phyloP scores from a whole-genome alignment of 2,329 filamentous ascomycete species.

The Trichophyton rubrum region DNA sequence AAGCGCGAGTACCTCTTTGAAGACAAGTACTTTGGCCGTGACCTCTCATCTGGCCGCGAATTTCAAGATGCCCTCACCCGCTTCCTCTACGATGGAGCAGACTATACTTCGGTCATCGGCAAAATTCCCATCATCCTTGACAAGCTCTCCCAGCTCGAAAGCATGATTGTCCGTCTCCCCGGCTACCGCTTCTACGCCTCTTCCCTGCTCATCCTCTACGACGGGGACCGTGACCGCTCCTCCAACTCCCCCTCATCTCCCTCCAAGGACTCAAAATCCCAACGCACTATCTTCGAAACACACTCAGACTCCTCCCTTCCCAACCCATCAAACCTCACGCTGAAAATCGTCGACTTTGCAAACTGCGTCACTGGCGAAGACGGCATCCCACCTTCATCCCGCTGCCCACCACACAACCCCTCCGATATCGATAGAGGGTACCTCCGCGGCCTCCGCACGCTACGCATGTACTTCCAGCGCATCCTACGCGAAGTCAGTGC shows the following conservation, averaged over 20 bases:
- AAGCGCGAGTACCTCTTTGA: constrained; percentile 83
- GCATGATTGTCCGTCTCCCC: constrained; percentile 64
- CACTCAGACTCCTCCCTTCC: constrained; percentile 17
- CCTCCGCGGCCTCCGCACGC: constrained; percentile 64
- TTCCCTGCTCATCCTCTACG: constrained; percentile 89
- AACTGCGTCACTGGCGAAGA: constrained; percentile 92
- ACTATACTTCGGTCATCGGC: constrained; percentile 63
- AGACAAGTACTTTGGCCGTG: constrained; percentile 93
- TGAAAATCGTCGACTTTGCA: constrained; percentile 97
- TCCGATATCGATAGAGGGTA: constrained; percentile 78
- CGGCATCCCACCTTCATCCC: constrained; percentile 41
- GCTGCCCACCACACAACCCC: constrained; percentile 71
- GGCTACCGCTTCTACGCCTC: constrained; percentile 94
- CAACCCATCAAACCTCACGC: constrained; percentile 44
- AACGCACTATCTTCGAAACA: constrained; percentile 6
- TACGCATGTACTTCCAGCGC: constrained; percentile 72
- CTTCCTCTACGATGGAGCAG: constrained; percentile 83
- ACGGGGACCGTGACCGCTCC: constrained; percentile 47
- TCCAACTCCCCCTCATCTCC: constrained; percentile 11
- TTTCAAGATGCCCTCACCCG: constrained; percentile 79
- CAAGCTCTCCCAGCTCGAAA: constrained; percentile 71
- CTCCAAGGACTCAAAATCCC: constrained; percentile 14
- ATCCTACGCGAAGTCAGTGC: constrained; percentile 65
- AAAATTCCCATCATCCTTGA: constrained; percentile 81
- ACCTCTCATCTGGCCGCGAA: constrained; percentile 72